These are phyloP conservation scores for Kalanchoe fedtschenkoi DNA, from an alignment of 164 flowering plant genomes.

Conservation along the genomic window DNA sequence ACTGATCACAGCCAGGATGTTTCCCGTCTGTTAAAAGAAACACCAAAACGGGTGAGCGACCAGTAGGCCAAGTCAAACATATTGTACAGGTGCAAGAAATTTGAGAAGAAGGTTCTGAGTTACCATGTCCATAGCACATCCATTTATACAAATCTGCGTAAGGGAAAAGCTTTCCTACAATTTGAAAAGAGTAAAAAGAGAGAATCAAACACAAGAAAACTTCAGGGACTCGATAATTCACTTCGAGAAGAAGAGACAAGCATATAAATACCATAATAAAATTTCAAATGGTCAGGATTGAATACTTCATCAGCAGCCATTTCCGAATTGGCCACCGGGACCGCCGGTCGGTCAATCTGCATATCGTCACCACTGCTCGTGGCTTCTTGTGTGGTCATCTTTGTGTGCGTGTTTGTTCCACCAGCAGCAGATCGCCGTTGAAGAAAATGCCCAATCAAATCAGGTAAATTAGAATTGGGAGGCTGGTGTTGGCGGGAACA, in stretches of 20 bases:
- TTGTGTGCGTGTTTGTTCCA: background rate
- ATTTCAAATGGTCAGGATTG: slow-evolving; percentile 46
- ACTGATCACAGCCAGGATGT: slow-evolving; percentile 83
- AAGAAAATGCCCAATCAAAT: no score
- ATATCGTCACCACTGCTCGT: slow-evolving; percentile 49
- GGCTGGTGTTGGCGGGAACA: no score
- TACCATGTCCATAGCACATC: slow-evolving; percentile 97
- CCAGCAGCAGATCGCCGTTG: no score
- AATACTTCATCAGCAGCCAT: slow-evolving; percentile 31
- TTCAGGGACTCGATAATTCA: background rate
- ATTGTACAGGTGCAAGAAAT: background rate
- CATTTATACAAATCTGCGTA: slow-evolving; percentile 69
- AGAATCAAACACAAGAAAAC: background rate
- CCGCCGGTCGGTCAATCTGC: slow-evolving; percentile 42
- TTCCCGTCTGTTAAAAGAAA: slow-evolving; percentile 64
- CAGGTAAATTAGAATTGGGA: no score
- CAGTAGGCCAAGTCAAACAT: background rate
- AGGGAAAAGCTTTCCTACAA: slow-evolving; percentile 82
- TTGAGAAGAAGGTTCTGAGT: background rate
- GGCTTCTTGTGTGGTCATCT: slow-evolving; percentile 21
- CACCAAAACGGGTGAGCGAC: background rate
- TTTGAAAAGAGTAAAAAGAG: slow-evolving; percentile 4
- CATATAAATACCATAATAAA: slow-evolving; percentile 55
- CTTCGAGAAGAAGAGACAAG: background rate
- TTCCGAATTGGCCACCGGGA: slow-evolving; percentile 8